These are phyloP conservation scores for Lunasporangiospora selenospora DNA, from an alignment of 192 early-diverging fungal genomes.

Conservation along the genomic window DNA sequence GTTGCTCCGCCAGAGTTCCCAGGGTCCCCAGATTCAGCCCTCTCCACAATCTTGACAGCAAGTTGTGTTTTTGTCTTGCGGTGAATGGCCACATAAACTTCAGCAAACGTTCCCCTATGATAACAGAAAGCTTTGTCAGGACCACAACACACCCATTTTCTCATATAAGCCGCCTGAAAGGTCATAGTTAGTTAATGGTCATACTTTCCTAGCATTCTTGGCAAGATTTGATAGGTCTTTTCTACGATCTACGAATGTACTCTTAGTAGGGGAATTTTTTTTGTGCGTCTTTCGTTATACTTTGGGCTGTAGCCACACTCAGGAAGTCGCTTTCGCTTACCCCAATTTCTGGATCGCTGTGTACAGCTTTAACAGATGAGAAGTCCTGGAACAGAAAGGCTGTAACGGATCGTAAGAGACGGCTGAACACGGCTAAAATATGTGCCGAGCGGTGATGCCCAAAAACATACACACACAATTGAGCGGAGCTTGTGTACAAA, in stretches of 20 bases:
- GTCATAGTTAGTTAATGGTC: background rate
- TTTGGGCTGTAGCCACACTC: background rate
- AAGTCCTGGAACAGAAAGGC: constrained; percentile 23
- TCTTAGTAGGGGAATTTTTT: background rate
- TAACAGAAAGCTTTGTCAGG: constrained; percentile 52
- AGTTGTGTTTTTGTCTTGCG: constrained; percentile 69
- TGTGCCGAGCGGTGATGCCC: background rate
- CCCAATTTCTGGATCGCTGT: constrained; percentile 41
- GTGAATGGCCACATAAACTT: constrained; percentile 72
- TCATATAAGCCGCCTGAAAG: background rate
- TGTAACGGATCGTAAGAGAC: background rate
- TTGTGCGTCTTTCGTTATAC: background rate
- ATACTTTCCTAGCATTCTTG: constrained; percentile 32
- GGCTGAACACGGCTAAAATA: background rate
- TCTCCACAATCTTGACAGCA: constrained; percentile 91
- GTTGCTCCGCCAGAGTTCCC: constrained; percentile 78
- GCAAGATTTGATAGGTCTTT: constrained; percentile 27
- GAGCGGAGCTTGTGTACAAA: too few relatives aligned
- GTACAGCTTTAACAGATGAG: background rate
- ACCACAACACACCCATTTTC: constrained; percentile 17
- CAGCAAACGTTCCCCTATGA: constrained; percentile 76
- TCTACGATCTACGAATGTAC: constrained; percentile 3
- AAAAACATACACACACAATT: background rate
- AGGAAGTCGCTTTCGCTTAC: constrained; percentile 35
- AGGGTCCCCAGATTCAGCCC: constrained; percentile 64